Evolutionary conservation across 2,329 filamentous ascomycete genomes (phyloP).

Genomic region (Ilyonectria sp.): DNA sequence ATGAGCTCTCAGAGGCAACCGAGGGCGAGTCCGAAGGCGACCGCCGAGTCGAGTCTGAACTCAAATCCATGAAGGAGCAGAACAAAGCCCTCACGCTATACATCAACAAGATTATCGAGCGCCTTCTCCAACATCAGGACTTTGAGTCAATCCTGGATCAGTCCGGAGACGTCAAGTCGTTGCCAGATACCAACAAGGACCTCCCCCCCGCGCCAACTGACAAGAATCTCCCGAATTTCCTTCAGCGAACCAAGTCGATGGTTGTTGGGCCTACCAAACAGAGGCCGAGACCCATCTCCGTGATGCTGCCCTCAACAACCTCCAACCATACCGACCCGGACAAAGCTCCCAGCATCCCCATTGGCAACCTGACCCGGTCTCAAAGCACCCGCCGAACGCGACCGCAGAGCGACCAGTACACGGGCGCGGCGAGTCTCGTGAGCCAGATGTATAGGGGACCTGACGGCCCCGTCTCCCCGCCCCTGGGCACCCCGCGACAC

Average conservation of each 20-base stretch:
- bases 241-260: constrained; percentile 75
- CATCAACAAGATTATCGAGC: constrained; percentile 99
- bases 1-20: constrained; percentile 83
- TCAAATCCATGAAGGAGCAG: constrained; percentile 87
- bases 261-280: constrained; percentile 64
- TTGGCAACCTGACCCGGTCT: constrained; percentile 70
- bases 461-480: constrained; percentile 73
- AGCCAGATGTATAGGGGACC: constrained; percentile 91
- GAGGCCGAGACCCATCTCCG: constrained; percentile 70
- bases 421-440: constrained; percentile 79
- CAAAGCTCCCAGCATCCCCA: constrained; percentile 83
- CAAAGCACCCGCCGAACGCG: constrained; percentile 68
- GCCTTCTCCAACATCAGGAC: constrained; percentile 92
- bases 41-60: constrained; percentile 82
- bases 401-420: constrained; percentile 76
- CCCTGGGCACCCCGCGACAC: constrained; percentile 70
- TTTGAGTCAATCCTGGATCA: constrained; percentile 95
- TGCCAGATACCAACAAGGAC: constrained; percentile 81
- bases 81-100: constrained; percentile 98
- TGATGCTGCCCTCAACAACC: constrained; percentile 61
- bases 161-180: constrained; percentile 69
- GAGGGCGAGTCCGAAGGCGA: constrained; percentile 73
- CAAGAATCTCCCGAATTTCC: constrained; percentile 61
- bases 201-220: constrained; percentile 76
- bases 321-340: constrained; percentile 75